A percentile compares a stretch with the other conserved stretches of the same genome.
Evolutionary conservation across 2,329 filamentous ascomycete species (phyloP).

Genomic region (Clarireedia monteithiana): DNA sequence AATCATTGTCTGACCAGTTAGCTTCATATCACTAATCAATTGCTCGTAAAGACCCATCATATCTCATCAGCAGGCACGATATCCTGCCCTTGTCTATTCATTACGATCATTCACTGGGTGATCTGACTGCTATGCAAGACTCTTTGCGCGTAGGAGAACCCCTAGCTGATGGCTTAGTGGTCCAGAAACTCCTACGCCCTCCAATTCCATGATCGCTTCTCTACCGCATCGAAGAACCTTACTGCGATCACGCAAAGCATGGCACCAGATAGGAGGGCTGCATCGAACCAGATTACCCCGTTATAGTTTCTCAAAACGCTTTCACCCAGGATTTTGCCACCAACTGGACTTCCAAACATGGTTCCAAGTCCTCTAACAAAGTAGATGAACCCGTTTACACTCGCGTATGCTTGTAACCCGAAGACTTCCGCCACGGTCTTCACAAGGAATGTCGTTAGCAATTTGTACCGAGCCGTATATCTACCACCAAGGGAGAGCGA

Average conservation of each 20-base stretch:
- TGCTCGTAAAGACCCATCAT: too few species aligned
- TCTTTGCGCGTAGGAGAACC: not conserved
- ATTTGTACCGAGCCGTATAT: not conserved
- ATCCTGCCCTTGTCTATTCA: too few species aligned
- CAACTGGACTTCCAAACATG: constrained; percentile 38
- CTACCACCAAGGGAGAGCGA: not conserved
- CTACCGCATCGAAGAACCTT: constrained; percentile 33
- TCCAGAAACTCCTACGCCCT: constrained; percentile 24
- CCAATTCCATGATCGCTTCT: constrained; percentile 35
- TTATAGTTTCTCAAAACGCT: constrained; percentile 30
- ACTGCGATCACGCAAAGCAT: constrained; percentile 35
- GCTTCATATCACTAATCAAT: too few species aligned
- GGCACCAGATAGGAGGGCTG: constrained; percentile 32
- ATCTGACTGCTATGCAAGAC: too few species aligned
- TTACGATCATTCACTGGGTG: too few species aligned
- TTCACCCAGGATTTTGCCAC: constrained; percentile 34
- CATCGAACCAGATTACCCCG: constrained; percentile 33
- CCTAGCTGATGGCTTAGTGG: not conserved
- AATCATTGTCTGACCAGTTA: too few species aligned
- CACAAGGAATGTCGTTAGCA: not conserved
- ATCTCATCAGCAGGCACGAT: too few species aligned
- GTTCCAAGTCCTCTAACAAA: constrained; percentile 37
- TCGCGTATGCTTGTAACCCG: constrained; percentile 39
- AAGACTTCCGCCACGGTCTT: constrained; percentile 40
- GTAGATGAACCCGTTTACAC: constrained; percentile 40